Percentiles rank a stretch among this genome's conserved stretches.
phyloP scores from a whole-genome alignment of 345 rosid species.

The Fremontodendron californicum region DNA sequence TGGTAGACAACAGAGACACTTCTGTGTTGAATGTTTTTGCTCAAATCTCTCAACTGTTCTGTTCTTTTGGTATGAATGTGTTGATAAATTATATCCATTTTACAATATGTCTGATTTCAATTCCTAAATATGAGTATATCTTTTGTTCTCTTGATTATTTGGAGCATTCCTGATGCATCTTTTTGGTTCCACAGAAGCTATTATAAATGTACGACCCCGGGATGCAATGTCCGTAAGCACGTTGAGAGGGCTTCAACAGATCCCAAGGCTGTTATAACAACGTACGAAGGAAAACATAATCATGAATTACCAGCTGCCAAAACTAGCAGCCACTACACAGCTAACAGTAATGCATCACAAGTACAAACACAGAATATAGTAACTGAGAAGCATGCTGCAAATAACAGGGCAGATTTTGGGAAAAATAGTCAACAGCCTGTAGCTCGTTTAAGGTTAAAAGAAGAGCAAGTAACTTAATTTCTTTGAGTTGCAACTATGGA shows the following conservation, averaged over 20 bases:
- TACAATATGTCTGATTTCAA: neutral
- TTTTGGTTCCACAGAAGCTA: constrained; percentile 57
- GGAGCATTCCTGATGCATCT: neutral
- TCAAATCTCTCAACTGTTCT: neutral
- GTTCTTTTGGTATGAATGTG: neutral
- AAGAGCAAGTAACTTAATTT: constrained; percentile 45
- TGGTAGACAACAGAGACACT: neutral
- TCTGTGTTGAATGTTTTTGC: neutral
- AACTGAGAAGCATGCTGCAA: constrained; percentile 16
- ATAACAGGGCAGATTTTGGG: constrained; percentile 24
- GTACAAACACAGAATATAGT: constrained; percentile 29
- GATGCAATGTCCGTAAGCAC: constrained; percentile 81
- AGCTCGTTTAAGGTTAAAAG: constrained; percentile 57
- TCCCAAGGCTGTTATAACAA: constrained; percentile 89
- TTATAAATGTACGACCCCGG: constrained; percentile 82
- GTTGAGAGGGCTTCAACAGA: constrained; percentile 91
- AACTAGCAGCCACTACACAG: constrained; percentile 50
- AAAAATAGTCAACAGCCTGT: constrained; percentile 41
- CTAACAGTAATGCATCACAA: constrained; percentile 31
- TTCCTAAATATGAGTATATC: neutral
- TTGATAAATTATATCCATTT: neutral
- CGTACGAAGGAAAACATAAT: constrained; percentile 88
- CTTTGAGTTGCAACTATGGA: neutral
- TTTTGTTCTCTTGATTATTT: neutral
- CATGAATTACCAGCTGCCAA: constrained; percentile 74